Percentiles rank a stretch among this genome's conserved stretches.
These are phyloP conservation scores for Euclidium syriacum DNA, from an alignment of 345 rosid genomes.

Conservation along the genomic window DNA sequence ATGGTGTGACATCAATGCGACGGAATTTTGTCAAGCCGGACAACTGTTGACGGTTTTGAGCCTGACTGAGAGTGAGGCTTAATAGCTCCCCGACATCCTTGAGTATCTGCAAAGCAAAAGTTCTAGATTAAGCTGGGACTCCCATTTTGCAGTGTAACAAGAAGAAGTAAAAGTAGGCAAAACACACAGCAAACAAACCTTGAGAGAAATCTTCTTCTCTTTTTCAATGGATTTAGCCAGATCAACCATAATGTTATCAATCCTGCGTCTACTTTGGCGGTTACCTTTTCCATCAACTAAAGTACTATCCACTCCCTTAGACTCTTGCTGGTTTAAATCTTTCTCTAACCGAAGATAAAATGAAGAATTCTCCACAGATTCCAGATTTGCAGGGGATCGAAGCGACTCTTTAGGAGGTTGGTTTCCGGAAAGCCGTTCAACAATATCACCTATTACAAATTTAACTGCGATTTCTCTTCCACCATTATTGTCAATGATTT, in stretches of 20 bases:
- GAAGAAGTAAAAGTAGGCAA: background rate
- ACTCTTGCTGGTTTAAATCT: slow-evolving; percentile 37
- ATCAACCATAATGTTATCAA: slow-evolving; percentile 66
- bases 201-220: slow-evolving; percentile 86
- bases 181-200: slow-evolving; percentile 43
- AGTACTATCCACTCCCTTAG: slow-evolving; percentile 41
- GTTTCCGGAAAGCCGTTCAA: slow-evolving; percentile 51
- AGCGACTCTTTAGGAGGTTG: slow-evolving; percentile 46
- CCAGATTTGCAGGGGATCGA: slow-evolving; percentile 75
- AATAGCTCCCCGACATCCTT: slow-evolving; percentile 79
- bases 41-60: slow-evolving; percentile 62
- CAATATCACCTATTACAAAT: slow-evolving; percentile 72
- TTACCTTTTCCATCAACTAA: slow-evolving; percentile 49
- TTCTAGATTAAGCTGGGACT: background rate
- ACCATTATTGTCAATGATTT: slow-evolving; percentile 47
- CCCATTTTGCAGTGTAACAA: background rate
- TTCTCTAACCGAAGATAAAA: slow-evolving; percentile 76
- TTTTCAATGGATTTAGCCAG: slow-evolving; percentile 74
- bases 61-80: slow-evolving; percentile 67
- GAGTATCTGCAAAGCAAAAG: slow-evolving; percentile 55
- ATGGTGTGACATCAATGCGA: slow-evolving; percentile 62
- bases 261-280: slow-evolving; percentile 54
- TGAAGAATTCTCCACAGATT: slow-evolving; percentile 45
- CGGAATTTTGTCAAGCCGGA: slow-evolving; percentile 78
- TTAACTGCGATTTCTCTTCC: slow-evolving; percentile 66